Evolutionary conservation across 495 filamentous ascomycete species (phyloP).

Genomic region (Neurospora cerealis): DNA sequence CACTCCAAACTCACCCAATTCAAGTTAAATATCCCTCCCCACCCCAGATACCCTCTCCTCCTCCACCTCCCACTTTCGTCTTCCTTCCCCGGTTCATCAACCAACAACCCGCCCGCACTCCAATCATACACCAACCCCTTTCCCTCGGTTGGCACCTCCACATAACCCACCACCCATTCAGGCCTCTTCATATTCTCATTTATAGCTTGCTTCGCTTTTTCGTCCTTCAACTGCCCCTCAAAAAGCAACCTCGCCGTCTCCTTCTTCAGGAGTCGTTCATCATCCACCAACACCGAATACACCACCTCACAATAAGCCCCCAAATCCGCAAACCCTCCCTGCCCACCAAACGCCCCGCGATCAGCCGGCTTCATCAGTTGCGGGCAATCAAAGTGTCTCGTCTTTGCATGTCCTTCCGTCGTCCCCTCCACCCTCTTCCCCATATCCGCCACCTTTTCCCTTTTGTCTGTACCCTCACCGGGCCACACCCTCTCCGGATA

Average conservation of each 20-base stretch:
- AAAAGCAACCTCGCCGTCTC: conserved; percentile 22
- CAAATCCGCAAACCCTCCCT: conserved; percentile 19
- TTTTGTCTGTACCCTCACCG: not conserved
- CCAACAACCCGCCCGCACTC: conserved; percentile 23
- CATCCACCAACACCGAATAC: conserved; percentile 20
- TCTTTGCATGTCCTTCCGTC: not conserved
- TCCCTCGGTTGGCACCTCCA: conserved; percentile 9
- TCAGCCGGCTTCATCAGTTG: not conserved
- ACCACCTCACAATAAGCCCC: conserved; percentile 20
- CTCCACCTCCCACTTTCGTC: conserved; percentile 7
- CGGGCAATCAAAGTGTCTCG: not conserved
- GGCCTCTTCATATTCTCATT: conserved; percentile 8
- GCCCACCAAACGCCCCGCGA: conserved; percentile 18
- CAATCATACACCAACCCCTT: conserved; percentile 16
- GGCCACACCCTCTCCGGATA: conserved; percentile 9
- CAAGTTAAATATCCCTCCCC: conserved; percentile 26
- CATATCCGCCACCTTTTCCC: conserved; percentile 10
- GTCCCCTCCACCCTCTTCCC: conserved; percentile 4
- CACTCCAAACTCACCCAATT: conserved; percentile 19
- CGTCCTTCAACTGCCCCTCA: conserved; percentile 14
- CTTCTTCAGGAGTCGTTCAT: conserved; percentile 17
- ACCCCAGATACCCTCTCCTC: conserved; percentile 23
- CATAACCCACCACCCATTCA: conserved; percentile 15
- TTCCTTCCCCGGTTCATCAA: conserved; percentile 8
- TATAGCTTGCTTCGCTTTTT: conserved; percentile 10